Conservation (phyloP, 2,329 filamentous ascomycete genomes). For the Xylaria sp. region DNA sequence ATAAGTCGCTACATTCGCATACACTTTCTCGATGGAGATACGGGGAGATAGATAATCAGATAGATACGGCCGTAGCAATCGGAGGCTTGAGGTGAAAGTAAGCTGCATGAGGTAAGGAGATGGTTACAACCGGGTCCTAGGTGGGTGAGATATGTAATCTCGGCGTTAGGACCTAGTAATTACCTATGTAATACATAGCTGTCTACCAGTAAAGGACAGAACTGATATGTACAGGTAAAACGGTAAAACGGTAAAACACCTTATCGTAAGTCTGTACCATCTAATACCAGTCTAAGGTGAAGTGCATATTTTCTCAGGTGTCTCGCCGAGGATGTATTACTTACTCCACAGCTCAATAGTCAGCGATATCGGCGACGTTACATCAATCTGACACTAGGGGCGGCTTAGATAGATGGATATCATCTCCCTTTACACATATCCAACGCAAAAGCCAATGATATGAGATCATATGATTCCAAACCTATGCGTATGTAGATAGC, state of each 20-base stretch:
- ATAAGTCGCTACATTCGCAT: slow-evolving; percentile 3
- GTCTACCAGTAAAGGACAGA: too few species aligned
- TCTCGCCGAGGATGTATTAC: too few species aligned
- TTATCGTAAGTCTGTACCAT: too few species aligned
- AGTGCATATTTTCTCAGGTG: too few species aligned
- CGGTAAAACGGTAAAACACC: too few species aligned
- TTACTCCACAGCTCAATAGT: background rate
- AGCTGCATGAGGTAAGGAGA: background rate
- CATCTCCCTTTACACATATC: background rate
- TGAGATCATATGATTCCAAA: background rate
- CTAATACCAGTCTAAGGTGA: too few species aligned
- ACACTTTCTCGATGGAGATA: slow-evolving; percentile 27
- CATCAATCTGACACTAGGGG: too few species aligned
- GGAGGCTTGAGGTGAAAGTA: background rate
- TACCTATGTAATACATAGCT: too few species aligned
- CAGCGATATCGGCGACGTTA: slow-evolving; percentile 9
- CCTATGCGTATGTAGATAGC: too few species aligned
- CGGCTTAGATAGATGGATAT: background rate
- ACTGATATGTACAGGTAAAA: too few species aligned
- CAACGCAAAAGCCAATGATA: background rate
- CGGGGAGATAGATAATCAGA: background rate
- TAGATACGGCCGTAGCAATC: background rate
- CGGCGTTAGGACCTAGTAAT: too few species aligned
- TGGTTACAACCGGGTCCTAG: background rate
- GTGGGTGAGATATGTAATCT: too few species aligned